phyloP scores from a whole-genome alignment of 495 filamentous ascomycete genomes.

The Xylaria bambusicola region DNA sequence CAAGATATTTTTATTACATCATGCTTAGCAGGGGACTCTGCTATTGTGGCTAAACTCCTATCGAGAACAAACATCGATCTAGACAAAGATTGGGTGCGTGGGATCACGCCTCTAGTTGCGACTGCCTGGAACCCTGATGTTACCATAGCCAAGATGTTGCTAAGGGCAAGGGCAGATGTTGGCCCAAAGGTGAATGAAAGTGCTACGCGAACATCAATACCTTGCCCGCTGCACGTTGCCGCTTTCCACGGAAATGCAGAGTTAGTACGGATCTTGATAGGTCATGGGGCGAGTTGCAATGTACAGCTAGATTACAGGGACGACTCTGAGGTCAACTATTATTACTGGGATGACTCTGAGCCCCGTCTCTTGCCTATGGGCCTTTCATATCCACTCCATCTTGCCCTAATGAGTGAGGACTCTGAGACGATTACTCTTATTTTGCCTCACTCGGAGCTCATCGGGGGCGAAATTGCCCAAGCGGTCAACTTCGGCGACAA shows the following conservation, averaged over 20 bases:
- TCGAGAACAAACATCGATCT: neutral
- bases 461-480: neutral
- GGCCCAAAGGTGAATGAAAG: neutral
- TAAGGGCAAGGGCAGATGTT: neutral
- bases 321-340: neutral
- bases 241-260: neutral
- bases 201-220: neutral
- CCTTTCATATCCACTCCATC: neutral
- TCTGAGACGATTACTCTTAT: neutral
- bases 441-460: neutral
- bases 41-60: neutral
- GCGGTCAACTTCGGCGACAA: neutral
- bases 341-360: too few species aligned
- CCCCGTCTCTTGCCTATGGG: neutral
- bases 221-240: neutral
- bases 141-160: neutral
- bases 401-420: neutral
- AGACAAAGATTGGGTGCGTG: neutral
- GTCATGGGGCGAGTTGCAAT: neutral
- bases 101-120: neutral
- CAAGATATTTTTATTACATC: neutral
- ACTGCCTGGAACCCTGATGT: constrained; percentile 6
- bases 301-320: neutral
- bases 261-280: neutral
- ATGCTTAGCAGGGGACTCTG: neutral